Evolutionary conservation across 495 filamentous ascomycete genomes (phyloP).

Genomic region (Elasticomyces elasticus): DNA sequence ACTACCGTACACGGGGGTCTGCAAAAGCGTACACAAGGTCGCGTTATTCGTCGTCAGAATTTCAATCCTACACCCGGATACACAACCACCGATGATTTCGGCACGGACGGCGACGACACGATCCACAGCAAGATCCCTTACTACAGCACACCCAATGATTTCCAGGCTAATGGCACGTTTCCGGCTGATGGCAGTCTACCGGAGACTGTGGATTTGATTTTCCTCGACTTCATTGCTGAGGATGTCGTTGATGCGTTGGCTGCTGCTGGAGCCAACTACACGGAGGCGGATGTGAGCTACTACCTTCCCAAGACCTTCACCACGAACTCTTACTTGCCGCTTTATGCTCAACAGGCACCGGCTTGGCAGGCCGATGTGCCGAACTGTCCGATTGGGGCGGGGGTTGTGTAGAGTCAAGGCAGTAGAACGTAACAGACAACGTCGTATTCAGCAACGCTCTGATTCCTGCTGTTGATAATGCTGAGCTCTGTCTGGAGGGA

Average conservation of each 20-base stretch:
- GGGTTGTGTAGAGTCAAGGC: no score
- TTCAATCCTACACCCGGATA: constrained; percentile 32
- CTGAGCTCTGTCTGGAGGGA: no score
- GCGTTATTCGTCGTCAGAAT: constrained; percentile 36
- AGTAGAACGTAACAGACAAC: no score
- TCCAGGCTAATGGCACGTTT: constrained; percentile 30
- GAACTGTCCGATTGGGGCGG: constrained; percentile 35
- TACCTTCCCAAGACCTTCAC: constrained; percentile 38
- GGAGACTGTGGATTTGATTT: constrained; percentile 28
- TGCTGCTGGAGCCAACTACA: constrained; percentile 35
- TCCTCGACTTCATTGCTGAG: constrained; percentile 29
- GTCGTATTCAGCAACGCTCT: no score
- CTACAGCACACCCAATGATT: constrained; percentile 20
- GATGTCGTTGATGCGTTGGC: constrained; percentile 30
- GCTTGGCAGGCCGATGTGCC: constrained; percentile 39
- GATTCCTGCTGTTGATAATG: no score
- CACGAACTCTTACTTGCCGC: constrained; percentile 41
- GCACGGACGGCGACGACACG: constrained; percentile 34
- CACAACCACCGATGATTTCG: constrained; percentile 37
- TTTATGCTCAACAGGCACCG: constrained; percentile 35
- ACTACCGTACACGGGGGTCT: constrained; percentile 10
- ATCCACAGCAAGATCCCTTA: constrained; percentile 25
- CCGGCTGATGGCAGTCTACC: constrained; percentile 26
- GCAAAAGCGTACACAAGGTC: constrained; percentile 10
- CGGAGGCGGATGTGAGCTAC: constrained; percentile 30